Conservation (phyloP, 1,284 basidiomycete species). For the Ustilago crameri region DNA sequence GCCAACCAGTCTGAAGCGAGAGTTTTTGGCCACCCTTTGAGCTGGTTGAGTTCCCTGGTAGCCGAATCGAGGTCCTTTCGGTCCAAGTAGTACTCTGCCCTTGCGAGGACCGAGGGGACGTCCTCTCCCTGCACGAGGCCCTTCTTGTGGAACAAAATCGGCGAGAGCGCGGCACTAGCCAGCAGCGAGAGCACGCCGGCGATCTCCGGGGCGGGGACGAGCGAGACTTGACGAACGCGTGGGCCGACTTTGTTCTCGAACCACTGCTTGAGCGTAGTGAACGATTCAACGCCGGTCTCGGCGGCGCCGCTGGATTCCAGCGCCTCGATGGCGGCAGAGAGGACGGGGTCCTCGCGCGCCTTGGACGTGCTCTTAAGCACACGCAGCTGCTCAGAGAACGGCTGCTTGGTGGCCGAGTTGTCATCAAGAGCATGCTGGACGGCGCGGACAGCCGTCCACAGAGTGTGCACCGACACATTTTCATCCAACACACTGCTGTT, state of each 20-base stretch:
- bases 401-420: slow-evolving; percentile 75
- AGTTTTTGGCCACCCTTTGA: slow-evolving; percentile 81
- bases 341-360: slow-evolving; percentile 72
- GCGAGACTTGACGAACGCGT: slow-evolving; percentile 83
- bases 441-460: slow-evolving; percentile 70
- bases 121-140: slow-evolving; percentile 79
- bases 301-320: slow-evolving; percentile 78
- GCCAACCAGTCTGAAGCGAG: slow-evolving; percentile 90
- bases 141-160: slow-evolving; percentile 82
- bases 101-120: slow-evolving; percentile 83
- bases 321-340: slow-evolving; percentile 51
- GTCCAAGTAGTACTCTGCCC: slow-evolving; percentile 89
- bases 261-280: slow-evolving; percentile 88
- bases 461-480: slow-evolving; percentile 84
- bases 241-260: slow-evolving; percentile 86
- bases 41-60: slow-evolving; percentile 88
- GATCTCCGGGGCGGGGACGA: slow-evolving; percentile 79
- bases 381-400: slow-evolving; percentile 89
- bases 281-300: slow-evolving; percentile 84
- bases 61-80: slow-evolving; percentile 94
- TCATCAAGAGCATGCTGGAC: slow-evolving; percentile 70
- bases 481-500: slow-evolving; percentile 89
- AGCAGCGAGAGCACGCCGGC: slow-evolving; percentile 88
- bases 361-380: slow-evolving; percentile 77
- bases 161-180: slow-evolving; percentile 80